Conservation (phyloP, 2,329 filamentous ascomycete species). For the Aureobasidium sp. region DNA sequence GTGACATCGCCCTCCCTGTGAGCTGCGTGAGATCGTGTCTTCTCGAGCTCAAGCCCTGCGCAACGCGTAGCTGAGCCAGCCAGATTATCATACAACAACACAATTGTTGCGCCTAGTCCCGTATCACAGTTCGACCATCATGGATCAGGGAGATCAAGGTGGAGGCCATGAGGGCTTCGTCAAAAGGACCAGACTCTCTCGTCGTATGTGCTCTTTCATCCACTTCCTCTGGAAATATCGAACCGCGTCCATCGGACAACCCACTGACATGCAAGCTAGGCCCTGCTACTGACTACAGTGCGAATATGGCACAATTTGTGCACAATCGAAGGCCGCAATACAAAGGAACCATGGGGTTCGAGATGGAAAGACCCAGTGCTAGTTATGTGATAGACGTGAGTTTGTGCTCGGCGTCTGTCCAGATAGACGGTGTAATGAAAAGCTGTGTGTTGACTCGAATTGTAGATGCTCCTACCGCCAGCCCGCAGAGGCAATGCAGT, state of each 20-base stretch:
- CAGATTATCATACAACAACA: background rate
- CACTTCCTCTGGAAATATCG: background rate
- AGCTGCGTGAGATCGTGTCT: background rate
- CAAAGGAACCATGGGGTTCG: constrained; percentile 62
- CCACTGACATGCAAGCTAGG: constrained; percentile 44
- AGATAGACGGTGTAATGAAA: constrained; percentile 13
- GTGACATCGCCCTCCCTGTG: background rate
- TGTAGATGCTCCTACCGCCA: constrained; percentile 76
- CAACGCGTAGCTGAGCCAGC: background rate
- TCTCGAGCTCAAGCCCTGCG: constrained; percentile 2
- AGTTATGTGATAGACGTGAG: constrained; percentile 87
- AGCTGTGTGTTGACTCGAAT: constrained; percentile 1
- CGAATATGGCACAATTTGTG: constrained; percentile 87
- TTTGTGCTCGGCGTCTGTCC: constrained; percentile 10
- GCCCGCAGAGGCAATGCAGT: constrained; percentile 67
- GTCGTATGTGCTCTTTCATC: background rate
- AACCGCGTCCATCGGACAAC: background rate
- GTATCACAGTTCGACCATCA: background rate
- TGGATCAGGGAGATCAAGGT: constrained; percentile 19
- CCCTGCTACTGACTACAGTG: constrained; percentile 87
- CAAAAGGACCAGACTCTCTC: constrained; percentile 17
- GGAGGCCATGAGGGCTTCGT: constrained; percentile 15
- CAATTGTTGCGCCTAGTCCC: background rate
- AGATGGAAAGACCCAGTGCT: constrained; percentile 74
- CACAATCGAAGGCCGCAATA: constrained; percentile 71